Conservation (phyloP, 192 early-diverging fungal species). For the Coemansia sp. region DNA sequence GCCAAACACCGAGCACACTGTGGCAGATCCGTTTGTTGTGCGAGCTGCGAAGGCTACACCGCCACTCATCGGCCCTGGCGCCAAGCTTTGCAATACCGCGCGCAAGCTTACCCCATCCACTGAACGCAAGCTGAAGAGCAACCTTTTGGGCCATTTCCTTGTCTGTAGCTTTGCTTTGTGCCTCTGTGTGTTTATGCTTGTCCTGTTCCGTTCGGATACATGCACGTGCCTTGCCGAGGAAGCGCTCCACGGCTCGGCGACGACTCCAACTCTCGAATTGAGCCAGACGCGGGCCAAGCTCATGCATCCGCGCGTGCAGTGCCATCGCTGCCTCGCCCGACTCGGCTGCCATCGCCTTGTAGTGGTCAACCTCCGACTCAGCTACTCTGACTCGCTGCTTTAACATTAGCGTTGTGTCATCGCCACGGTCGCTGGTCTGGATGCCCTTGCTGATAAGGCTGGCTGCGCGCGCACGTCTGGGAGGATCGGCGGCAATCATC, state of each 20-base stretch:
- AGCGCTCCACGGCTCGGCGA: not conserved
- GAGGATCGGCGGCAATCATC: not conserved
- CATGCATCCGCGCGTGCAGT: slow-evolving; percentile 11
- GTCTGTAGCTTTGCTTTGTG: not conserved
- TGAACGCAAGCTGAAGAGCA: not conserved
- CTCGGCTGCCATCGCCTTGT: slow-evolving; percentile 13
- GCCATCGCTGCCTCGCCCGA: slow-evolving; percentile 1
- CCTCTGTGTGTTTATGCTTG: not conserved
- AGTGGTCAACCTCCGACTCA: slow-evolving; percentile 9
- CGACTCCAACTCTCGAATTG: not conserved
- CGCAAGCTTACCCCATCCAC: slow-evolving; percentile 10
- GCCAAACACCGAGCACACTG: slow-evolving; percentile 5
- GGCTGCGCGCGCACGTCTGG: slow-evolving; percentile 10
- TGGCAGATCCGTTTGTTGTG: slow-evolving; percentile 7
- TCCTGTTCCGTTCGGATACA: not conserved
- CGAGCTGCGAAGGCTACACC: not conserved
- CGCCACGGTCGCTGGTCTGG: not conserved
- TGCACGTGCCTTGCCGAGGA: slow-evolving; percentile 8
- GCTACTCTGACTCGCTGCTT: slow-evolving; percentile 4
- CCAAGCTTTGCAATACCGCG: not conserved
- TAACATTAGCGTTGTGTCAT: slow-evolving; percentile 12
- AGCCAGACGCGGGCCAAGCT: not conserved
- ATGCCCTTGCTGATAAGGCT: slow-evolving; percentile 11
- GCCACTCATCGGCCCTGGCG: slow-evolving; percentile 10
- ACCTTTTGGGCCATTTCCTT: not conserved